Base-by-base conservation (phyloP, 2,329 filamentous ascomycete species). In the Aspergillus costaricaensis region DNA sequence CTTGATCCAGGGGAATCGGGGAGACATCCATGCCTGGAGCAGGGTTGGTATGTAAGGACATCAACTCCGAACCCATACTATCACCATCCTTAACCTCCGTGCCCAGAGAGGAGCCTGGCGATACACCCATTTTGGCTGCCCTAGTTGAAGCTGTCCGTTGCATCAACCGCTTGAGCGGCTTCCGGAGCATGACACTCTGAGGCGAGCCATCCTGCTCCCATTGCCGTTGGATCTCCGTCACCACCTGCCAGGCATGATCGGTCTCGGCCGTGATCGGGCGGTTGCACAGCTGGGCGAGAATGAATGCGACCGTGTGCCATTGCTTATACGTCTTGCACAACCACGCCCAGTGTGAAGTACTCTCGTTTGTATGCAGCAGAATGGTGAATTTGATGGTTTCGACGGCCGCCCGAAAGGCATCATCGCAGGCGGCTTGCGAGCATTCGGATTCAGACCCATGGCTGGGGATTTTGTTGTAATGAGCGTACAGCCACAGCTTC, bases 321-420 rank as follows among this genome's bases (percentile, higher is more conserved):
- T 86, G 83, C 44, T 84, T 80, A 56, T 85, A 85, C 4, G 82
- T 85, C 52, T 78, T 77, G 72, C 83, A 84, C 1, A 85, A 76
- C 84, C 84, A 86, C 14, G 79, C 77, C 83, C 83, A 86, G 57
- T 82, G 81, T 70, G 78, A 77, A 0, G 79, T 84, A 1, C 76
- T 72, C 19, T 77, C 74, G 63, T 90, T 86, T 0, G 80, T 84
- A 62, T 88, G 85, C 5, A 90, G 76, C 1, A 87, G 79, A 56
- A 87, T 77, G 19, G 82, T 83, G 68, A 87, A 84, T 70, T 91
- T 88, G 27, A 90, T 80, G 32, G 89, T 85, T 65, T 91, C 87
- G 36, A 91, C 79, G 2, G 86, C 85, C 0, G 85, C 86, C 27
- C 86, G 76, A 67, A 90, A 88, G 0, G 90, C 80, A 55, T 85